Evolutionary conservation across 495 filamentous ascomycete genomes (phyloP).

Genomic region (Aspergillus avenaceus): DNA sequence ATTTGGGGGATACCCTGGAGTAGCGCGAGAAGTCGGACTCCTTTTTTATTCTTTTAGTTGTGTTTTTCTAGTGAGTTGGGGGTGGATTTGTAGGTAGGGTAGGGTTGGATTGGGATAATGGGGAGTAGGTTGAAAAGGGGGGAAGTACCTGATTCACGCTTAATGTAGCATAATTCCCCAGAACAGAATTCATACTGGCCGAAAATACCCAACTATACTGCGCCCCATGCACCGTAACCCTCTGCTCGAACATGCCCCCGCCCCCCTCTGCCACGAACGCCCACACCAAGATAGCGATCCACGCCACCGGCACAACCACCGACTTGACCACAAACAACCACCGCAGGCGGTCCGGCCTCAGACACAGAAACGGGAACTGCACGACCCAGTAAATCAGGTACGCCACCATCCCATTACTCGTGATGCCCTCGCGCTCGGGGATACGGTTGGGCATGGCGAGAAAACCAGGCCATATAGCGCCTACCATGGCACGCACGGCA

Average conservation of each 20-base stretch:
- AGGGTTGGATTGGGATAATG: too few species aligned
- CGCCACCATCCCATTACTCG: slow-evolving; percentile 58
- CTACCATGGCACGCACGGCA: slow-evolving; percentile 61
- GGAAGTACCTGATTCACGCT: slow-evolving; percentile 32
- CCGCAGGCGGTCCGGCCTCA: slow-evolving; percentile 41
- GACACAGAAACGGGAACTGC: slow-evolving; percentile 44
- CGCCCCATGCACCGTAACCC: slow-evolving; percentile 28
- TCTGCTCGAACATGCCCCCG: slow-evolving; percentile 30
- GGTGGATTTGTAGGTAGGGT: too few species aligned
- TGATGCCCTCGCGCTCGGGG: slow-evolving; percentile 55
- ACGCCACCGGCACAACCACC: slow-evolving; percentile 40
- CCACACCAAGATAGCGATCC: slow-evolving; percentile 48
- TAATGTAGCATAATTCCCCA: slow-evolving; percentile 42
- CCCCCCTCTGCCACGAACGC: slow-evolving; percentile 38
- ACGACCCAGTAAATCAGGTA: slow-evolving; percentile 56
- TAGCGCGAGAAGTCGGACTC: slow-evolving; percentile 47
- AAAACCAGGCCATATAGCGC: slow-evolving; percentile 65
- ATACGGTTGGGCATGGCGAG: slow-evolving; percentile 51
- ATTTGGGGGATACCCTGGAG: slow-evolving; percentile 36
- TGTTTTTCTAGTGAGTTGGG: slow-evolving; percentile 4
- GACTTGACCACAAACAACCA: slow-evolving; percentile 45
- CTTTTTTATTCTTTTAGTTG: not conserved
- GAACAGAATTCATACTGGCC: slow-evolving; percentile 40
- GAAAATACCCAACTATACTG: slow-evolving; percentile 43
- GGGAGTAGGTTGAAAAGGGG: not conserved